Evolutionary conservation across 768 basidiomycete genomes (phyloP), one percentile per base, ranked within the genome.

Genomic region (Boletellus emodensis): DNA sequence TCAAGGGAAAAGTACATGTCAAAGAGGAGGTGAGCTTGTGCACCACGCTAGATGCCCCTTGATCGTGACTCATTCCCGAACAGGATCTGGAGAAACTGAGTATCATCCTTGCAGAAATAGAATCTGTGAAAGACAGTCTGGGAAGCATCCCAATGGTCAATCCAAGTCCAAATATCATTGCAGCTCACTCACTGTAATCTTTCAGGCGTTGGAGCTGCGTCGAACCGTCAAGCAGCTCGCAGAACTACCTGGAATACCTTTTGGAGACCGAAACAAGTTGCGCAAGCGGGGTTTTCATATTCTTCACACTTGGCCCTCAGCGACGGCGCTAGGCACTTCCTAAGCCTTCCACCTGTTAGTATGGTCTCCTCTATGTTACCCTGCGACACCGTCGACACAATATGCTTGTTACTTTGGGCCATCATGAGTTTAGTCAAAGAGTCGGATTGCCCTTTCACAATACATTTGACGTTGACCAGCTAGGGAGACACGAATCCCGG

Each of bases 71-170:
- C 34, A 53, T 40, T 22, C 14, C 4, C n/a, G 22, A 40, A 8
- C 35, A 69, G 66, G 61, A 52, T 17, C 51, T 67, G 13, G 60
- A 67, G 24, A 40, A 44, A 11, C 32, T 69, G 47, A 67, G 67
- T 42, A 48, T 64, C 46, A 39, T 57, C 26, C 57, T 67, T 20
- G 65, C 65, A 4, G 61, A 69, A 45, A 62, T 67, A 41, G 67
- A 69, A 30, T 67, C 66, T 9, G 36, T 53, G 11, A 63, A 55
- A 35, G 53, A 44, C 4, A 28, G 20, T 15, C 42, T 61, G 12
- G 50, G 58, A 32, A 46, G 18, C 22, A 10, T 28, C 35, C 18
- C 46, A 15, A 15, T 33, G 54, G 66, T 69, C 14, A 42, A 65
- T 59, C 34, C 11, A 13, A n/a, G 24, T 39, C 14, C 17, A 15